Base-by-base conservation (phyloP, 192 early-diverging fungal genomes). In the Jimgerdemannia flammicorona region DNA sequence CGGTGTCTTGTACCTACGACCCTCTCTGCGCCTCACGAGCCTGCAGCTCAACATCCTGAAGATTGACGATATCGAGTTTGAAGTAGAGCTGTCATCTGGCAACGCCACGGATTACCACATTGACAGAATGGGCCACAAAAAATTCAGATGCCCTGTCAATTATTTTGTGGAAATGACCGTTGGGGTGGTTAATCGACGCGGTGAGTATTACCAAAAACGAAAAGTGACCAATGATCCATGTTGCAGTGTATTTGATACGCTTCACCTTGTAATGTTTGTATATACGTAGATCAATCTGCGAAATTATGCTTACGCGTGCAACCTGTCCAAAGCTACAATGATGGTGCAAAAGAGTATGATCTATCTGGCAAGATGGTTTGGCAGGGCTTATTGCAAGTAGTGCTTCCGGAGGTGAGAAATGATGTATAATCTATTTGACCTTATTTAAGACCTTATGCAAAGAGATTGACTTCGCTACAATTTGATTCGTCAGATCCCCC, bases 1-100 rank as follows among this genome's bases (percentile, higher is more conserved):
- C 69, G 92, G 92, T 20, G 75, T 79, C 9, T 75, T 93, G 67
- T 78, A 87, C 54, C 66, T 94, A 59, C 74, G 93, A 9, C 66
- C 80, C 3, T 83, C 81, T 0, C 71, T 92, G 14, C 77, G 89
- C 68, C 68, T 94, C 14, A 81, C 78, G 4, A 76, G 80, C n/a
- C 71, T 76, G 19, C 88, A 91, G 84, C 71, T 91, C 44, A 78
- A 78, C n/a, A 84, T 88, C 14, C 74, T 93, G 54, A 83, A 85
- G 69, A 85, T 87, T 74, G 86, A 91, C 71, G 88, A 91, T 67
- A 82, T 94, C 19, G 82, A 82, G 8, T 89, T 92, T 72, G 74
- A 83, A 63, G 82, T 92, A 18, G 70, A 79, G 18, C 14, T 65
- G 64, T 65, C 64, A 65, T 65, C 64, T 14, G 14, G 14, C 19